A percentile compares a stretch with the other conserved stretches of the same genome.
These are phyloP conservation scores for Fusarium sp. DNA, from an alignment of 2,329 filamentous ascomycete genomes.

Conservation along the genomic window DNA sequence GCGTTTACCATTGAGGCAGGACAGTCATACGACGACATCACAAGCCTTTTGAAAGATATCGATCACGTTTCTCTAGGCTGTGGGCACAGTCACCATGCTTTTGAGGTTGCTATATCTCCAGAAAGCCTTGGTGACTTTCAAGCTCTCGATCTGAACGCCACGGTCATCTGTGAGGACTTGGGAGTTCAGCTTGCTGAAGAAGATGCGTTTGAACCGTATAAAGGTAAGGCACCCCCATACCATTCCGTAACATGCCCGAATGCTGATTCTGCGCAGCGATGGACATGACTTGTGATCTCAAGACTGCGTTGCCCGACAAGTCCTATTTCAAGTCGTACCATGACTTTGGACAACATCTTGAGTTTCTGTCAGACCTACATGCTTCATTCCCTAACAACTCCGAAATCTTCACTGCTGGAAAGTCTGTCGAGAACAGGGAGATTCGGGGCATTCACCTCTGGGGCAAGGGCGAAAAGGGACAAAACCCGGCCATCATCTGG, in stretches of 20 bases:
- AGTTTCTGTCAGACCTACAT: slow-evolving; percentile 60
- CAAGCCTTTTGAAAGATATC: slow-evolving; percentile 27
- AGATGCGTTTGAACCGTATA: slow-evolving; percentile 31
- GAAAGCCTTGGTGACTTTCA: slow-evolving; percentile 37
- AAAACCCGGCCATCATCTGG: slow-evolving; percentile 64
- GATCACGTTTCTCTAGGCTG: slow-evolving; percentile 44
- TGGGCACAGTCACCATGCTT: slow-evolving; percentile 32
- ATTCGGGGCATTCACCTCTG: slow-evolving; percentile 72
- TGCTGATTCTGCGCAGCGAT: slow-evolving; percentile 1
- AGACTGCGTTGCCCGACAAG: slow-evolving; percentile 15
- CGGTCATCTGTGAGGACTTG: slow-evolving; percentile 40
- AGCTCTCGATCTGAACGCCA: slow-evolving; percentile 38
- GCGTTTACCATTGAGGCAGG: slow-evolving; percentile 40
- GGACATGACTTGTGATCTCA: background rate
- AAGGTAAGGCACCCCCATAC: background rate
- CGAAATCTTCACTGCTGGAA: slow-evolving; percentile 61
- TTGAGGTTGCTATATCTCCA: slow-evolving; percentile 46
- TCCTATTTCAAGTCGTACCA: slow-evolving; percentile 66
- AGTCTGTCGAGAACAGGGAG: slow-evolving; percentile 57
- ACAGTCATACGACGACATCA: slow-evolving; percentile 26
- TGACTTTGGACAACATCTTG: slow-evolving; percentile 60
- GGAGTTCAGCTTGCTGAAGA: slow-evolving; percentile 43
- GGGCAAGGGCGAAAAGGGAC: slow-evolving; percentile 57
- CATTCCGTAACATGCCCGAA: fast-evolving
- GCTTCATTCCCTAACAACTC: slow-evolving; percentile 56